phyloP scores from a whole-genome alignment of 768 basidiomycete genomes.

The Calocera cornea region DNA sequence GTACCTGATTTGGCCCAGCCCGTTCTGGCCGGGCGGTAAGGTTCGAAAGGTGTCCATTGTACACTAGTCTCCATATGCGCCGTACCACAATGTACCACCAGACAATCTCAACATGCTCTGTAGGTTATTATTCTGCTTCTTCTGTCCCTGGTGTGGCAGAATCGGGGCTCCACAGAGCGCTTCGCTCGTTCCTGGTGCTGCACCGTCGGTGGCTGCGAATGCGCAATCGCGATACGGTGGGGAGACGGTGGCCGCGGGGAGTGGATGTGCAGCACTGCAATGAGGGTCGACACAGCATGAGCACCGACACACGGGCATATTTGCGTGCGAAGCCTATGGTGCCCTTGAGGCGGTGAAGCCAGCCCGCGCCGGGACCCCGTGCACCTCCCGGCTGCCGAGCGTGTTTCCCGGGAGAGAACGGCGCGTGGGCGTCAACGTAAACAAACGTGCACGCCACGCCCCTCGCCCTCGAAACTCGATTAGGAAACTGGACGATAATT shows the following conservation, averaged over 20 bases:
- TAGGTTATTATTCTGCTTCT: not conserved
- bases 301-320: not conserved
- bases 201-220: not conserved
- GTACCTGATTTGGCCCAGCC: no score
- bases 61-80: not conserved
- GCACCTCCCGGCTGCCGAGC: not conserved
- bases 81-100: not conserved
- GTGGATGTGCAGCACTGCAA: slow-evolving; percentile 5
- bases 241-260: no score
- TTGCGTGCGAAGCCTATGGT: not conserved
- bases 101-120: no score
- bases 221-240: not conserved
- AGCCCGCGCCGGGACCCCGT: not conserved
- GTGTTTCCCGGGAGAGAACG: not conserved
- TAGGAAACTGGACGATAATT: not conserved
- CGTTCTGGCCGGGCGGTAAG: no score
- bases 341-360: slow-evolving; percentile 2
- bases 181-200: no score
- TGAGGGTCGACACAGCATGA: slow-evolving; percentile 1
- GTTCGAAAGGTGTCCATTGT: no score
- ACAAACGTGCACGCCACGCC: not conserved
- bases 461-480: not conserved
- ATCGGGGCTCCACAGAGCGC: no score
- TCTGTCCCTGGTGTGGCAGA: not conserved
- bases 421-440: not conserved